Evolutionary conservation across 148 eudicot genomes (phyloP).

Genomic region (Chenopodium quinoa): DNA sequence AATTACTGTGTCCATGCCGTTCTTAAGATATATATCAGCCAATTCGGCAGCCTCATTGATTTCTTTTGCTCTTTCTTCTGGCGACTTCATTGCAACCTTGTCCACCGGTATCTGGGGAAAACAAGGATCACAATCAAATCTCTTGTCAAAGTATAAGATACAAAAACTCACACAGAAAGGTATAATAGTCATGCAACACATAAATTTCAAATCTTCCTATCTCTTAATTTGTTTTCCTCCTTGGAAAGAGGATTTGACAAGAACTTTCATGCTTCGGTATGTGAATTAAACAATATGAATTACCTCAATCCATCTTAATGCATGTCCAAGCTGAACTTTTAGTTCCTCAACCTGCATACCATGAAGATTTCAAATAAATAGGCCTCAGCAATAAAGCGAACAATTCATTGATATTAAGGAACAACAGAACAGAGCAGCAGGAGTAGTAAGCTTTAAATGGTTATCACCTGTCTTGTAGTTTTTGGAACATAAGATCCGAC

Average conservation of each 20-base stretch:
- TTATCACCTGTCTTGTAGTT: slow-evolving; percentile 85
- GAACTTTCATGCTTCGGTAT: neutral
- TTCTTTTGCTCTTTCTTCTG: slow-evolving; percentile 80
- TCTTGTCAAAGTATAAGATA: neutral
- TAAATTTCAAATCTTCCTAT: neutral
- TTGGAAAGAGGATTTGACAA: neutral
- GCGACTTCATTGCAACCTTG: slow-evolving; percentile 82
- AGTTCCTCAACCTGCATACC: slow-evolving; percentile 77
- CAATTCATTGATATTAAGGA: neutral
- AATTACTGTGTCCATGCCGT: slow-evolving; percentile 71
- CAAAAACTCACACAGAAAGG: neutral
- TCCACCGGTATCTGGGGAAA: slow-evolving; percentile 71
- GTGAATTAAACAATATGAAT: slow-evolving; percentile 16
- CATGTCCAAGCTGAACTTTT: slow-evolving; percentile 51
- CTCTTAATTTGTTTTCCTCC: neutral
- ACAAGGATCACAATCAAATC: slow-evolving; percentile 20
- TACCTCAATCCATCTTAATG: slow-evolving; percentile 76
- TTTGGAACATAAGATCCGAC: slow-evolving; percentile 99
- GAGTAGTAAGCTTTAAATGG: neutral
- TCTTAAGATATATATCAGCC: slow-evolving; percentile 69
- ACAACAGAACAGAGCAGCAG: neutral
- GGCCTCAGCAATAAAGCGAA: neutral
- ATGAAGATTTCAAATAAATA: neutral
- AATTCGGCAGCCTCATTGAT: slow-evolving; percentile 62
- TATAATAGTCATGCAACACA: neutral